A percentile compares a stretch with the other conserved stretches of the same genome.
phyloP scores from a whole-genome alignment of 108 stramenopile genomes.

The Fragilariopsis cylindrus region DNA sequence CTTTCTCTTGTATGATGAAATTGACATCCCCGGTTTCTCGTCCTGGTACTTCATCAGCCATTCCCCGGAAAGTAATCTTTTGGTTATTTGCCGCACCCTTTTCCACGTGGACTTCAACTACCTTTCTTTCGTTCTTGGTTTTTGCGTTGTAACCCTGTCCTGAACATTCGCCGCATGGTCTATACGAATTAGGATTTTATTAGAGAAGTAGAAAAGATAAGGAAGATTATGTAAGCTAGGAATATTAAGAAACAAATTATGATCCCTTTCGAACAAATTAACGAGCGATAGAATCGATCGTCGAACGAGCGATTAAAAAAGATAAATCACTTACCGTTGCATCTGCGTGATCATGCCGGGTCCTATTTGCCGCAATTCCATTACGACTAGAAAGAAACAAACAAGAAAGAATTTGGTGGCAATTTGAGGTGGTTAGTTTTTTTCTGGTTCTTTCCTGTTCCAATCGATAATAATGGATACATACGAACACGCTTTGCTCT shows the following conservation, averaged over 20 bases:
- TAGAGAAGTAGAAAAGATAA: too few relatives aligned
- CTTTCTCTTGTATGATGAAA: constrained; percentile 97
- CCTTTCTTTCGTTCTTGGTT: constrained; percentile 90
- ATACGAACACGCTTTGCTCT: too few relatives aligned
- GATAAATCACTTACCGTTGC: constrained; percentile 42
- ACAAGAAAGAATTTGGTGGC: too few relatives aligned
- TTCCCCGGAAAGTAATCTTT: constrained; percentile 93
- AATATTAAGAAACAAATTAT: too few relatives aligned
- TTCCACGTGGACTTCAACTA: constrained; percentile 93
- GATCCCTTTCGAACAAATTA: too few relatives aligned
- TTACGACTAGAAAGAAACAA: constrained; percentile 39
- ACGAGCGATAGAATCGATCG: too few relatives aligned
- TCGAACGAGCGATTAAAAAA: too few relatives aligned
- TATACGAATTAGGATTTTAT: too few relatives aligned
- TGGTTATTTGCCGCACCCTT: constrained; percentile 95
- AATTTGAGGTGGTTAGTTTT: too few relatives aligned
- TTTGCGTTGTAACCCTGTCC: constrained; percentile 76
- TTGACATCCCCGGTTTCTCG: constrained; percentile 95
- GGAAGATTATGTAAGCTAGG: too few relatives aligned
- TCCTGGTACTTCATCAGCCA: constrained; percentile 97
- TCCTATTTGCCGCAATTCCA: constrained; percentile 95
- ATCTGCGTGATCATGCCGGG: constrained; percentile 97
- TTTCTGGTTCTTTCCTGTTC: too few relatives aligned
- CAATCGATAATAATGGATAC: too few relatives aligned
- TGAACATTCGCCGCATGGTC: constrained; percentile 73